Evolutionary conservation across 2,329 filamentous ascomycete genomes (phyloP).

Genomic region (Alternaria arbusti): DNA sequence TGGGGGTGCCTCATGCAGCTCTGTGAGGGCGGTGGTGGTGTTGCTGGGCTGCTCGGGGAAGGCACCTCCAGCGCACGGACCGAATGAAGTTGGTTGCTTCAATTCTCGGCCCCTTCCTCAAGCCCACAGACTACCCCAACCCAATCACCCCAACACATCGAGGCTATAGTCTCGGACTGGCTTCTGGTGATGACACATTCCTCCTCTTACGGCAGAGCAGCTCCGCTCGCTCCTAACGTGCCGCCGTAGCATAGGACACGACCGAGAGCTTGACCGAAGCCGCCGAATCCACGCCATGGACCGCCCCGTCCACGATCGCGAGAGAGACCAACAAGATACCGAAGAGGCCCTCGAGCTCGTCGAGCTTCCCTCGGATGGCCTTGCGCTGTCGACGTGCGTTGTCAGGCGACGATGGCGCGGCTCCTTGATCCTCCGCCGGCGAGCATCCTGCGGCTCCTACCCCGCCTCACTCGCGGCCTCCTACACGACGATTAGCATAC

Average conservation of each 20-base stretch:
- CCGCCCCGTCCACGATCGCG: neutral
- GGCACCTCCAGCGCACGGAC: constrained; percentile 1
- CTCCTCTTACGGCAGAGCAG: neutral
- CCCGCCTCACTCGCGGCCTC: neutral
- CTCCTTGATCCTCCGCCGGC: neutral
- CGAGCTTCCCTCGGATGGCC: neutral
- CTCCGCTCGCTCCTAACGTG: neutral
- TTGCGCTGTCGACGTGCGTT: neutral
- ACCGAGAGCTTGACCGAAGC: constrained; percentile 5
- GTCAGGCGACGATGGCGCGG: neutral
- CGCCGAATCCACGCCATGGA: neutral
- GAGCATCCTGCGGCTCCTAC: neutral
- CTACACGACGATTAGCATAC: neutral
- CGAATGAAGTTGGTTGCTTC: neutral
- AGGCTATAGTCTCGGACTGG: neutral
- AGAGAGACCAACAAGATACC: neutral
- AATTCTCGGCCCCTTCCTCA: neutral
- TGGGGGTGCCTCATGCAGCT: no score
- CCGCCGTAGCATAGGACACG: neutral
- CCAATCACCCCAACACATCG: neutral
- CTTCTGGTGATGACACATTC: neutral
- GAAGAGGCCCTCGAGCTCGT: neutral
- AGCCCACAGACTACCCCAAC: neutral
- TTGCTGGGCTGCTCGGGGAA: neutral
- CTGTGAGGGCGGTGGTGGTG: neutral